Evolutionary conservation across 768 basidiomycete genomes (phyloP).

Genomic region (Mycena epipterygia): DNA sequence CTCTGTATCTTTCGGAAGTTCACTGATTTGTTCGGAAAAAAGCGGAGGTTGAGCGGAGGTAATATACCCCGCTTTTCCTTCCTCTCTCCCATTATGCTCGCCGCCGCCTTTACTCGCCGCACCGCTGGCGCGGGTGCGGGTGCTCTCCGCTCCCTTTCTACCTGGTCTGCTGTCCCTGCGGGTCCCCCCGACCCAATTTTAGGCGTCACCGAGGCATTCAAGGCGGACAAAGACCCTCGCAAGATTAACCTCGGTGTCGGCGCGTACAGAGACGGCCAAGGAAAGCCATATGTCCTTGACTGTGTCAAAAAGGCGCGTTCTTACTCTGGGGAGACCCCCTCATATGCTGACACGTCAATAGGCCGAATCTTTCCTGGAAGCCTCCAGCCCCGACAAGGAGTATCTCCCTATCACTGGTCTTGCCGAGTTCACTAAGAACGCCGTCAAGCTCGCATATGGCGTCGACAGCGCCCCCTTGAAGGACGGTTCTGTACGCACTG

Average conservation of each 20-base stretch:
- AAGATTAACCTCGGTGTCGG: slow-evolving; percentile 99
- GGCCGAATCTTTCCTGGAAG: slow-evolving; percentile 83
- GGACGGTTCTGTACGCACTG: slow-evolving; percentile 77
- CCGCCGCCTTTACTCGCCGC: slow-evolving; percentile 68
- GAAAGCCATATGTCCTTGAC: slow-evolving; percentile 94
- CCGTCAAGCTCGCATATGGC: slow-evolving; percentile 93
- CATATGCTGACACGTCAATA: slow-evolving; percentile 42
- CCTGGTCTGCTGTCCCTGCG: slow-evolving; percentile 86
- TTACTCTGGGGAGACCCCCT: slow-evolving; percentile 3
- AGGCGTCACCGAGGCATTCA: slow-evolving; percentile 95
- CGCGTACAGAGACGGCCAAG: slow-evolving; percentile 93
- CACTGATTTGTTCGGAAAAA: background rate
- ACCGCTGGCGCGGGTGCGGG: slow-evolving; percentile 51
- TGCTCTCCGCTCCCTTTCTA: slow-evolving; percentile 68
- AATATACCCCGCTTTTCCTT: slow-evolving; percentile 12
- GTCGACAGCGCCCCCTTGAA: slow-evolving; percentile 79
- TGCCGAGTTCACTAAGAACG: slow-evolving; percentile 85
- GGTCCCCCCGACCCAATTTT: slow-evolving; percentile 96
- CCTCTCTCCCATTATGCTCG: slow-evolving; percentile 54
- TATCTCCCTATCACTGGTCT: slow-evolving; percentile 97
- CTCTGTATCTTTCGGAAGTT: background rate
- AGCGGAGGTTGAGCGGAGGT: background rate
- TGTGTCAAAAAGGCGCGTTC: slow-evolving; percentile 82
- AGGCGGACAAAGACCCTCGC: slow-evolving; percentile 90
- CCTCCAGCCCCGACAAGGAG: slow-evolving; percentile 88